phyloP scores from a whole-genome alignment of 495 filamentous ascomycete species.

The Neurospora sp. region DNA sequence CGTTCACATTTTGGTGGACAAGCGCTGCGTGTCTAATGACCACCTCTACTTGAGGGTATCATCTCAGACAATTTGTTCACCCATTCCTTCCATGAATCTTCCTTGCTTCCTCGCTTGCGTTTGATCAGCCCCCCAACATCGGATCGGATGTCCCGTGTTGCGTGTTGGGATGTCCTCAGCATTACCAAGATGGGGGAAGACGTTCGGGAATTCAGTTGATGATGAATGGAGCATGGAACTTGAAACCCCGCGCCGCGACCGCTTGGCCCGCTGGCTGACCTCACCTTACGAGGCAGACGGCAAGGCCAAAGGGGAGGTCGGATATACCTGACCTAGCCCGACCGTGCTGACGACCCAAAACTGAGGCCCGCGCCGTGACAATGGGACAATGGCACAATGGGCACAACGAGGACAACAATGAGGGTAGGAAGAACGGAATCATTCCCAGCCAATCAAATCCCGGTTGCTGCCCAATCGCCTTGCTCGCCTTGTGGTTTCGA shows the following conservation, averaged over 20 bases:
- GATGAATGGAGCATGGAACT: not conserved
- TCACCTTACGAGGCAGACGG: not conserved
- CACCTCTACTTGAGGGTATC: too few species aligned
- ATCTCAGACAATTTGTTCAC: not conserved
- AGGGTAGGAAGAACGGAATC: not conserved
- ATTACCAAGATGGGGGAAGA: not conserved
- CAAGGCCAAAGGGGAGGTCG: not conserved
- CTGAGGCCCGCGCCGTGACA: not conserved
- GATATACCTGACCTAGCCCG: not conserved
- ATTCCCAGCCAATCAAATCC: slow-evolving; percentile 3
- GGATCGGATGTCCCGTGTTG: not conserved
- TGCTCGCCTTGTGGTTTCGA: not conserved
- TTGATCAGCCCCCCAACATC: not conserved
- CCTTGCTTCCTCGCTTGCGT: not conserved
- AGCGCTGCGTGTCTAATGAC: too few species aligned
- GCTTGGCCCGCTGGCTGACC: not conserved
- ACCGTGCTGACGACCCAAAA: not conserved
- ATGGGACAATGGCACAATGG: not conserved
- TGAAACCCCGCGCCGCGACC: not conserved
- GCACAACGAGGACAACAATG: too few species aligned
- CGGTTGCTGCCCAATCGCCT: slow-evolving; percentile 14
- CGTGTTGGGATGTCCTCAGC: not conserved
- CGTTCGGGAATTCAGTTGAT: not conserved
- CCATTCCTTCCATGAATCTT: not conserved
- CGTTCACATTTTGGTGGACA: not conserved